Evolutionary conservation across 1,139 yeast species (phyloP).

Genomic region (Scheffersomyces illinoinensis): DNA sequence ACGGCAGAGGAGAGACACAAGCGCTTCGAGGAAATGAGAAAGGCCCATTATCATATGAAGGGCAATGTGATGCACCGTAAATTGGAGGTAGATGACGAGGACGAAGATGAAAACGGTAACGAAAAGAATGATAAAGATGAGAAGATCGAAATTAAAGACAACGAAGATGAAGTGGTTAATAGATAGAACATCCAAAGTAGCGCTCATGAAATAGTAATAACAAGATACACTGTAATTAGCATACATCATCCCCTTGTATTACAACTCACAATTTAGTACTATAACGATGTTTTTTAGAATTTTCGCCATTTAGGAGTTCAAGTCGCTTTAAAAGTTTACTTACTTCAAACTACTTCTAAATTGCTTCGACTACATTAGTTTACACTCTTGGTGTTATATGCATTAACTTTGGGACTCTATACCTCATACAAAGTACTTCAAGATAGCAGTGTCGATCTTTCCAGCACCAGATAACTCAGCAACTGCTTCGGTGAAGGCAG

Average conservation of each 20-base stretch:
- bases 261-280: too few species aligned
- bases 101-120: background rate
- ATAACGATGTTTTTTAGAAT: too few species aligned
- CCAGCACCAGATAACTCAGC: constrained; percentile 39
- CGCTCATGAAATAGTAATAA: background rate
- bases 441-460: constrained; percentile 29
- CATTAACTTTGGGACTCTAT: background rate
- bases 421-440: constrained; percentile 32
- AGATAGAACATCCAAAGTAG: background rate
- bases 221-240: background rate
- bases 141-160: background rate
- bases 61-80: constrained; percentile 51
- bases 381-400: background rate
- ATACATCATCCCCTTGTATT: too few species aligned
- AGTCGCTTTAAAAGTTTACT: background rate
- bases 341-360: too few species aligned
- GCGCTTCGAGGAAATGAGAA: constrained; percentile 73
- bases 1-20: constrained; percentile 65
- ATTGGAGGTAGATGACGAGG: constrained; percentile 8
- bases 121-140: background rate
- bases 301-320: background rate
- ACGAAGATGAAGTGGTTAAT: background rate
- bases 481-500: constrained; percentile 50
- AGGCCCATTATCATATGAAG: constrained; percentile 73
- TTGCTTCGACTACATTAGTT: background rate